Conservation (phyloP, 768 basidiomycete genomes). For the Pholiota molesta region DNA sequence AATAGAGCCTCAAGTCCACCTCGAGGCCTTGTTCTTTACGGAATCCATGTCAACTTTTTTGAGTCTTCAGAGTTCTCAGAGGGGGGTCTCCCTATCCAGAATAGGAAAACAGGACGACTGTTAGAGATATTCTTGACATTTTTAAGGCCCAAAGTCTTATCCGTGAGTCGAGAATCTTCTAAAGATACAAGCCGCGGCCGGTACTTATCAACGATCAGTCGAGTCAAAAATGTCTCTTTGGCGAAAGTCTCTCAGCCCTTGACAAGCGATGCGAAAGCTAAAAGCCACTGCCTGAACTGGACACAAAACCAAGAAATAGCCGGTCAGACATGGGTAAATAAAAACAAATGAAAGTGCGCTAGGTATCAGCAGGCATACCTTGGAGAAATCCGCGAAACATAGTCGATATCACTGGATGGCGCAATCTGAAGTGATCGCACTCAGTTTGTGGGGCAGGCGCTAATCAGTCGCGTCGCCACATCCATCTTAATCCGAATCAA, state of each 20-base stretch:
- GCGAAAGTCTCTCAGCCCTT: neutral
- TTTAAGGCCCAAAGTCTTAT: neutral
- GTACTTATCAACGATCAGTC: neutral
- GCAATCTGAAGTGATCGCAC: neutral
- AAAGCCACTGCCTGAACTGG: neutral
- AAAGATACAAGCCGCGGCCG: neutral
- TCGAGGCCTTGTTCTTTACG: slow-evolving; percentile 3
- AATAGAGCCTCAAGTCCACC: neutral
- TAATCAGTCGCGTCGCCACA: neutral
- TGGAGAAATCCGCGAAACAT: neutral
- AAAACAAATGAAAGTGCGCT: neutral
- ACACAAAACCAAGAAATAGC: neutral
- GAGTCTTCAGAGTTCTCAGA: neutral
- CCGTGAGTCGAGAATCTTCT: neutral
- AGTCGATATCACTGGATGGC: neutral
- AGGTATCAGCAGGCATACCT: neutral
- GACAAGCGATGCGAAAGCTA: neutral
- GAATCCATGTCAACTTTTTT: neutral
- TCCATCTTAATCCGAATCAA: neutral
- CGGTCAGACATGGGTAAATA: neutral
- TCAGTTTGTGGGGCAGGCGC: neutral
- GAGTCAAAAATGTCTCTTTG: neutral
- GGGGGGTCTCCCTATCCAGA: neutral
- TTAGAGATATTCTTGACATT: neutral
- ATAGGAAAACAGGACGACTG: neutral